Evolutionary conservation across 2,329 filamentous ascomycete species (phyloP).

Genomic region (Pseudogymnoascus sp.): DNA sequence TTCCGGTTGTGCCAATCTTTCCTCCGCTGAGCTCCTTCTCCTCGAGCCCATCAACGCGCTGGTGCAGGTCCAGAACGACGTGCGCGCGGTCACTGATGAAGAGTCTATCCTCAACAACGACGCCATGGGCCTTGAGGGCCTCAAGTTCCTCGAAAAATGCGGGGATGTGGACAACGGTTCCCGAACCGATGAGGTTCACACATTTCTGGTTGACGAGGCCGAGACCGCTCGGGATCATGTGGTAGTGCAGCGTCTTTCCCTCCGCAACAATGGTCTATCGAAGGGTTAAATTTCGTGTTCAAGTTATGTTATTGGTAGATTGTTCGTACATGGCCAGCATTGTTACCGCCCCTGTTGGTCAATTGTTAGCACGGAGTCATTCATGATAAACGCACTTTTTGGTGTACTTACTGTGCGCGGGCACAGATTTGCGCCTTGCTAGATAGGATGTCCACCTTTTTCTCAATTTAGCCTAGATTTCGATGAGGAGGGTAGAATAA

Average conservation of each 20-base stretch:
- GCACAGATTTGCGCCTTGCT: slow-evolving; percentile 9
- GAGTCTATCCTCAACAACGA: slow-evolving; percentile 50
- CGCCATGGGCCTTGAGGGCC: slow-evolving; percentile 50
- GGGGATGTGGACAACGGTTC: slow-evolving; percentile 58
- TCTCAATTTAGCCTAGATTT: background rate
- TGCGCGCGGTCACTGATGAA: slow-evolving; percentile 57
- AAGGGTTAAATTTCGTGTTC: slow-evolving; percentile 34
- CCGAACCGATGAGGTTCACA: slow-evolving; percentile 67
- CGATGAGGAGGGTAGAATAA: background rate
- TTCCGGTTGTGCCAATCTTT: slow-evolving; percentile 37
- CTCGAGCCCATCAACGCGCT: slow-evolving; percentile 60
- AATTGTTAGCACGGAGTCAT: slow-evolving; percentile 38
- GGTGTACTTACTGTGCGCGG: slow-evolving; percentile 5
- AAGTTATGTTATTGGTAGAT: slow-evolving; percentile 13
- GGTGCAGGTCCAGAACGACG: slow-evolving; percentile 57
- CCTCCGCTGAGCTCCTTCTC: slow-evolving; percentile 41
- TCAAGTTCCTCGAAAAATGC: slow-evolving; percentile 58
- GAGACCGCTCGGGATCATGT: slow-evolving; percentile 56
- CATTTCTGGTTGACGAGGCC: slow-evolving; percentile 64
- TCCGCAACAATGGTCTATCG: slow-evolving; percentile 36
- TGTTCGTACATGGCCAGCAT: slow-evolving; percentile 37
- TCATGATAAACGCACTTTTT: slow-evolving; percentile 18
- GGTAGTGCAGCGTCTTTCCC: slow-evolving; percentile 39
- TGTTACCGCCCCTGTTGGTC: slow-evolving; percentile 45
- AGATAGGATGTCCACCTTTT: slow-evolving; percentile 10